Base-by-base conservation (phyloP, 2,329 filamentous ascomycete species). In the Ophiosphaerella korrae region DNA sequence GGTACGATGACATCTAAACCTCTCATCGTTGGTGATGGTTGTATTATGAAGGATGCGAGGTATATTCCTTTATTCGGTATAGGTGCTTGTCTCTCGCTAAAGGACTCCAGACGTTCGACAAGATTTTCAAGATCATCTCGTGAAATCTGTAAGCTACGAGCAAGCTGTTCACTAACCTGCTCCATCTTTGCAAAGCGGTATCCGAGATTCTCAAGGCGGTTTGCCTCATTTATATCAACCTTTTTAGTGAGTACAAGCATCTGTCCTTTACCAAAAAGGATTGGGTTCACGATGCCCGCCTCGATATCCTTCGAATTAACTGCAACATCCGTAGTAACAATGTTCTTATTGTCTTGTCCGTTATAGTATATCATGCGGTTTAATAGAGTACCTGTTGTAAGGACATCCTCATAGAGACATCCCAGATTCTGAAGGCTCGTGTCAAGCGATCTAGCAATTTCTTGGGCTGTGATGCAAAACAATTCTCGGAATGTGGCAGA, bases 401-500 rank as follows among this genome's bases (percentile, higher is more conserved):
- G 74, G 6, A 94, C 88, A 59, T 90, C 86, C 56, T 93, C 88
- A 76, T 88, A 93, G 1, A 94, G 77, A 8, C 84, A 78, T 5
- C 90, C 90, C 7, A 89, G 74, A 3, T 85, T 79, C 6, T 82
- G 79, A 2, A 93, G 74, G 3, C 82, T 80, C 36, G 83, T 82
- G 52, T 84, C 84, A 55, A 92, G 78, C 45, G 84, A 82, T 11
- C 83, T 79, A 1, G 91, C 88, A 7, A 96, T 81, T n/a, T 86
- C 83, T 5, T 86, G 80, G 1, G 91, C 90, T 2, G 90, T 88
- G 8, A 90, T 80, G 65, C 90, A 95, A 71, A 95, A 96, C 8
- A 92, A 80, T 67, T 95, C 89, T 21, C 90, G 86, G 69, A 96
- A 92, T 1, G 92, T 80, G 13, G 87, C 77, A 31, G 90, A 87